Percentiles rank a stretch among this genome's conserved stretches.
These are phyloP conservation scores for Daldinia concentrica DNA, from an alignment of 495 filamentous ascomycete species.

Conservation along the genomic window DNA sequence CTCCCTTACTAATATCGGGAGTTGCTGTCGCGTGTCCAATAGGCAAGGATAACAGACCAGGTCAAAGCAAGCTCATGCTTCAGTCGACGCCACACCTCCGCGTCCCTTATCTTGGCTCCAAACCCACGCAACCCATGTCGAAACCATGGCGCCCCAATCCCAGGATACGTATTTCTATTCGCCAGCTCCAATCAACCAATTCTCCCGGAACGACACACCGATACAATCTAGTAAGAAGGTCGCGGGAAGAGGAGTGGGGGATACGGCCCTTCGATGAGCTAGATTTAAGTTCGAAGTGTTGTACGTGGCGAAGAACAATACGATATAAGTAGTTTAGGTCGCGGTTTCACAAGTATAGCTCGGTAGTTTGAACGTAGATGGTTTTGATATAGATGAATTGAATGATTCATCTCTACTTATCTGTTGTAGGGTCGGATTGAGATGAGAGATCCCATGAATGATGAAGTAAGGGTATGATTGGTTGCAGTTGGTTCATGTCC, in stretches of 20 bases:
- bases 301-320: background rate
- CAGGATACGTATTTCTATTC: slow-evolving; percentile 18
- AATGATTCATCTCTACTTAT: background rate
- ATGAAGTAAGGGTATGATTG: slow-evolving; percentile 2
- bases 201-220: slow-evolving; percentile 7
- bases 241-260: background rate
- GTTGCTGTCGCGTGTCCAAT: slow-evolving; percentile 7
- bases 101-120: slow-evolving; percentile 17
- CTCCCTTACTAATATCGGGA: slow-evolving; percentile 3
- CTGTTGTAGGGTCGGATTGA: background rate
- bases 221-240: background rate
- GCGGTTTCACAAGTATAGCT: background rate
- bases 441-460: background rate
- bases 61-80: slow-evolving; percentile 4
- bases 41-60: background rate
- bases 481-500: slow-evolving; percentile 6
- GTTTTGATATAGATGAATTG: background rate
- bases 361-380: background rate
- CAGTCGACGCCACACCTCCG: slow-evolving; percentile 13
- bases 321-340: background rate
- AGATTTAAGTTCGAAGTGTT: background rate
- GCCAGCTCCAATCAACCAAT: slow-evolving; percentile 17
- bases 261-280: background rate
- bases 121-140: slow-evolving; percentile 6
- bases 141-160: slow-evolving; percentile 9